Evolutionary conservation across 352 stramenopile genomes (phyloP).

Genomic region (Phytophthora multivora): DNA sequence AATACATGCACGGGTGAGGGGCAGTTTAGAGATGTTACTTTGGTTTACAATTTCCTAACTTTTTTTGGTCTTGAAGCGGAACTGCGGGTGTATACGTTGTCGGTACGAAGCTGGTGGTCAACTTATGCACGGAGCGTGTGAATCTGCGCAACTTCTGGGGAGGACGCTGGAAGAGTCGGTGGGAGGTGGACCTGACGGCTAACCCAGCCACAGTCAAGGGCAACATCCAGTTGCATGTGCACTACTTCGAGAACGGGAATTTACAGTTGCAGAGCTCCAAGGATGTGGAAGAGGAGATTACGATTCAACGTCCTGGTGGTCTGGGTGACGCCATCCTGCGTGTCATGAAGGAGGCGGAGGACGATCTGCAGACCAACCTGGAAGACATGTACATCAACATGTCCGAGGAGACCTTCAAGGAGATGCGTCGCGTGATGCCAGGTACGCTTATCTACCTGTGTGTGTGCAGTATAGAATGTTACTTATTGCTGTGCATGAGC

Average conservation of each 20-base stretch:
- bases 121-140: slow-evolving; percentile 84
- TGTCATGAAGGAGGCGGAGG: slow-evolving; percentile 83
- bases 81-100: slow-evolving; percentile 81
- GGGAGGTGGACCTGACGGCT: slow-evolving; percentile 67
- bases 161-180: slow-evolving; percentile 83
- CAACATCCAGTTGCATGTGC: slow-evolving; percentile 85
- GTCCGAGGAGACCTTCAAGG: slow-evolving; percentile 94
- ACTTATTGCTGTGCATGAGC: background rate
- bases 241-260: slow-evolving; percentile 98
- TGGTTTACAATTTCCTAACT: background rate
- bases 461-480: background rate
- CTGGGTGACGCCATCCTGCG: slow-evolving; percentile 70
- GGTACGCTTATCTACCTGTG: slow-evolving; percentile 34
- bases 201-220: slow-evolving; percentile 56
- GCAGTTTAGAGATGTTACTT: background rate
- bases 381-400: slow-evolving; percentile 96
- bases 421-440: slow-evolving; percentile 95
- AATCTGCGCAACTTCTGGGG: slow-evolving; percentile 93
- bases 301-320: slow-evolving; percentile 40
- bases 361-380: slow-evolving; percentile 88
- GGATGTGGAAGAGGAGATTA: slow-evolving; percentile 60
- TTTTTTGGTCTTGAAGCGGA: slow-evolving; percentile 41
- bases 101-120: slow-evolving; percentile 66
- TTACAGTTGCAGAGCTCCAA: slow-evolving; percentile 91
- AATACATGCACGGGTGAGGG: slow-evolving; percentile 77